These are phyloP conservation scores for Talaromyces sp. DNA, from an alignment of 2,329 filamentous ascomycete species.

Conservation along the genomic window DNA sequence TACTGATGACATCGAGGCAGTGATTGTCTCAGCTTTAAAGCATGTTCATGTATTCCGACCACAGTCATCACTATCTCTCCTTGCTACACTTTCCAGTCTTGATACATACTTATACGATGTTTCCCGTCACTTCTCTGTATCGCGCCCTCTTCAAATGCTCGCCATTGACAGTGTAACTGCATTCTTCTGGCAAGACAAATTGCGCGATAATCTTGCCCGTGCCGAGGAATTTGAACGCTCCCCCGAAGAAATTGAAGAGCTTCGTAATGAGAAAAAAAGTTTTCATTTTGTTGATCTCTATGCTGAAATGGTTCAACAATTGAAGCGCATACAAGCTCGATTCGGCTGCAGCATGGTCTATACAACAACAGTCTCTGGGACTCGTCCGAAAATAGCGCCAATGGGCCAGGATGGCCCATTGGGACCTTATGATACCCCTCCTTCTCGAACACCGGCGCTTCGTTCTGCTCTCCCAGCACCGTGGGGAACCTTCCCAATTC, in stretches of 20 bases:
- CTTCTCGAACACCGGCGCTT: slow-evolving; percentile 30
- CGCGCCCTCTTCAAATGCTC: slow-evolving; percentile 53
- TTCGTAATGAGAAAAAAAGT: slow-evolving; percentile 28
- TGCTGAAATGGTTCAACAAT: slow-evolving; percentile 27
- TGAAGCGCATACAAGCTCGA: slow-evolving; percentile 39
- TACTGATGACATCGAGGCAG: slow-evolving; percentile 20
- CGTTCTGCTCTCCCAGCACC: slow-evolving; percentile 40
- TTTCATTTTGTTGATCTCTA: slow-evolving; percentile 39
- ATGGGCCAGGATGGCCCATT: slow-evolving; percentile 7
- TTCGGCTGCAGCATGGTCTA: slow-evolving; percentile 46
- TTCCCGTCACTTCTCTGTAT: slow-evolving; percentile 49
- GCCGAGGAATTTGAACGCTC: slow-evolving; percentile 40
- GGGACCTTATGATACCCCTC: slow-evolving; percentile 21
- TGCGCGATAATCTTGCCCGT: slow-evolving; percentile 47
- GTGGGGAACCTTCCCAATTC: slow-evolving; percentile 42
- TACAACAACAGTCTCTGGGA: slow-evolving; percentile 34
- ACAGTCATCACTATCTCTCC: slow-evolving; percentile 52
- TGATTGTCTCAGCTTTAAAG: slow-evolving; percentile 47
- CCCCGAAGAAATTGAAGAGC: slow-evolving; percentile 29
- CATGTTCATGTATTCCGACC: slow-evolving; percentile 64
- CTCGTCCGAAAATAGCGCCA: slow-evolving; percentile 5
- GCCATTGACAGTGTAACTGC: slow-evolving; percentile 58
- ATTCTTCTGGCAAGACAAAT: slow-evolving; percentile 58
- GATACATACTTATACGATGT: slow-evolving; percentile 54
- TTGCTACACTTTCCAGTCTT: slow-evolving; percentile 53